A percentile compares a stretch with the other conserved stretches of the same genome.
Evolutionary conservation across 176 grass and related monocot genomes (phyloP).

Genomic region (Aegilops bicornis): DNA sequence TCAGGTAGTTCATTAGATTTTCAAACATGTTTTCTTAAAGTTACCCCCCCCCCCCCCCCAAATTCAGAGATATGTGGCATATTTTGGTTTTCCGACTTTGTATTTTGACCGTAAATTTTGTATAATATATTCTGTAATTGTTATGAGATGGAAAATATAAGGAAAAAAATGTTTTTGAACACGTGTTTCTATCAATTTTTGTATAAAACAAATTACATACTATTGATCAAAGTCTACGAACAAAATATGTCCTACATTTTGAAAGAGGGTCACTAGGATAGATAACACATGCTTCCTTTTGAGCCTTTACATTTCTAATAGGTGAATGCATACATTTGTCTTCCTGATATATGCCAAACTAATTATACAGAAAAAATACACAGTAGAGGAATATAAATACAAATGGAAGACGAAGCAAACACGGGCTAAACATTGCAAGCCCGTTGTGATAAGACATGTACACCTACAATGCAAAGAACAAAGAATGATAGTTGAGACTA

Average conservation of each 20-base stretch:
- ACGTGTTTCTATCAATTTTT: not conserved
- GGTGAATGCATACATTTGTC: slow-evolving; percentile 18
- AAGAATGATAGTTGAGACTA: slow-evolving; percentile 33
- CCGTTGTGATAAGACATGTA: slow-evolving; percentile 2
- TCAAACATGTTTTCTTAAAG: not conserved
- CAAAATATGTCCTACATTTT: not conserved
- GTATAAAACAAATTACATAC: not conserved
- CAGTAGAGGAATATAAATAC: slow-evolving; percentile 15
- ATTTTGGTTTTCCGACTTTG: too few relatives aligned
- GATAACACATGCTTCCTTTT: not conserved
- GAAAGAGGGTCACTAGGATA: not conserved
- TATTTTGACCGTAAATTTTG: not conserved
- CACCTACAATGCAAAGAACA: slow-evolving; percentile 36
- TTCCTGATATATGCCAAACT: slow-evolving; percentile 29
- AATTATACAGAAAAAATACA: slow-evolving; percentile 27
- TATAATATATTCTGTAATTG: not conserved
- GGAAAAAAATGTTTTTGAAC: not conserved
- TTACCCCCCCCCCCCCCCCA: not conserved
- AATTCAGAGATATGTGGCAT: too few relatives aligned
- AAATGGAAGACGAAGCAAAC: slow-evolving; percentile 23
- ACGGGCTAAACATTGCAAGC: not conserved
- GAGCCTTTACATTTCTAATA: slow-evolving; percentile 34
- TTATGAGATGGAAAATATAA: not conserved
- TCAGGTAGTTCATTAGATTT: not conserved
- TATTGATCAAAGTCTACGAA: not conserved